Evolutionary conservation across 2,329 filamentous ascomycete species (phyloP), one percentile per base, ranked within the genome.

Genomic region (Clathrospora elynae): DNA sequence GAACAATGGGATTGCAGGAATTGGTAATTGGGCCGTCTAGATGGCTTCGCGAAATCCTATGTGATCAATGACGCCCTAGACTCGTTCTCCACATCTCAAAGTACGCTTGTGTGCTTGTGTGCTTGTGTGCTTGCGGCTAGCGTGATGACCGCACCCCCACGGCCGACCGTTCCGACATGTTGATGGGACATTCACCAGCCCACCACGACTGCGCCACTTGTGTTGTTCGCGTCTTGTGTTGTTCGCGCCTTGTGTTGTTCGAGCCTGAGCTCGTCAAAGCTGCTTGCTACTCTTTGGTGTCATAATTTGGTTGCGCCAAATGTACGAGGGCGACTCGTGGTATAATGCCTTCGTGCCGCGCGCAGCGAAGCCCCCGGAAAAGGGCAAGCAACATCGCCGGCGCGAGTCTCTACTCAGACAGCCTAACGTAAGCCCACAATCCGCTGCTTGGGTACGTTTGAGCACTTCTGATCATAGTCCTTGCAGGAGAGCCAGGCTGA

Each of bases 301-400:
- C n/a, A n/a, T n/a, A n/a, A n/a, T n/a, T n/a, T n/a, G 29, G 33
- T 20, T 24, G 43, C 28, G 29, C 23, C 23, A 29, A 56, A 90
- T 90, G 86, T 88, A 88, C 69, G 88, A 92, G 71, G 58, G 53
- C 45, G 88, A 92, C 70, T 84, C 86, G 19, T 92, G 88, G 87
- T 90, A 91, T 73, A 88, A 71, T 59, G 71, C 80, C 66, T 85
- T 89, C 64, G 82, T 88, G 53, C 81, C 86, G 17, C 82, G 86
- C 41, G 71, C 80, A 39, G 73, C 78, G 44, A 73, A 78, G 52
- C 44, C 51, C 29, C 48, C 42, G 18, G 49, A 53, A 16, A 46
- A 46, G 44, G 41, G 24, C 26, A 78, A 78, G 36, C 86, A n/a
- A n/a, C n/a, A 87, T 63, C 80, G 79, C 53, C 82, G 87, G 46